Evolutionary conservation across 148 eudicot species (phyloP), one percentile per base, ranked within the genome.

Genomic region (Diospyros lotus): DNA sequence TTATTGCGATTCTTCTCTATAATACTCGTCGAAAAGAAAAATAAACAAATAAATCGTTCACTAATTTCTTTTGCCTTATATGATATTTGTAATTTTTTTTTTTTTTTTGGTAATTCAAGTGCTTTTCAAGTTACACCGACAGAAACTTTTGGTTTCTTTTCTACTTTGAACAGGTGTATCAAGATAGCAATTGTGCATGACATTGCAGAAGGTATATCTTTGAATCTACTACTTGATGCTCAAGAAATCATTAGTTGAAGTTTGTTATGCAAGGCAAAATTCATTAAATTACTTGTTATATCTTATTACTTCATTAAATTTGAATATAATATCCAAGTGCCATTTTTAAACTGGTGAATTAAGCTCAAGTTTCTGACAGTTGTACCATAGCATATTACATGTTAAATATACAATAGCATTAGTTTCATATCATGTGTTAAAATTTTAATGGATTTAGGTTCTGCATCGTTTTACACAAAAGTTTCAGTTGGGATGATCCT

Each of bases 181-280:
- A 94, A 94, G 86, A 88, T 94, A 75, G 96, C 98, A 75, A 85
- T 94, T 78, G 97, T 94, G 75, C 98, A 94, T 77, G 98, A 94
- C 78, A 92, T 94, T 73, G 98, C 98, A 14, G 98, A 94, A 94
- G 98, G 98, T 92, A 86, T 65, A 40, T 53, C 46, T 72, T 76
- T 66, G 39, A 76, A 10, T 67, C 66, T 71, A 0, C n/a, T 50
- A 7, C 42, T 4, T 66, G 44, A 28, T 42, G 11, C 55, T 62
- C 52, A 53, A 54, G 7, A 4, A n/a, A 55, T 43, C 46, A 3
- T 2, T 18, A 10, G 53, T 53, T 54, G 58, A 46, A 39, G 61
- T 45, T 61, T 62, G 58, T 45, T 2, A 3, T 70, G 62, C 38
- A 41, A 70, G 50, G 13, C 59, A 51, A 56, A 69, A 6, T 55